These are phyloP conservation scores for Metrosideros polymorpha DNA, from an alignment of 441 rosid species.

Conservation along the genomic window DNA sequence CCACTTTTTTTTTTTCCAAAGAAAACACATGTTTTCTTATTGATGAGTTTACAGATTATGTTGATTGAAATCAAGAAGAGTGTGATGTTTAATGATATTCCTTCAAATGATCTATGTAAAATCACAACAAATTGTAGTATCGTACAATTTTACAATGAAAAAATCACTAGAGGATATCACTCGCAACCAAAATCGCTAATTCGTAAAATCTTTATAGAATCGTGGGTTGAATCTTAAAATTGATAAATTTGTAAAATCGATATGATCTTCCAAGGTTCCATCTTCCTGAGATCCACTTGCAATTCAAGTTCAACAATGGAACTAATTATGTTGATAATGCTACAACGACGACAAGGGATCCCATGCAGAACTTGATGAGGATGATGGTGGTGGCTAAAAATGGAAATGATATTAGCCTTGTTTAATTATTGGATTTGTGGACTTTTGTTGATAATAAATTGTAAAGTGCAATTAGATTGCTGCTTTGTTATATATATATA, in stretches of 20 bases:
- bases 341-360: background rate
- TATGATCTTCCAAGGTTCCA: background rate
- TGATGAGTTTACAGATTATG: background rate
- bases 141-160: background rate
- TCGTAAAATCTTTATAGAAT: background rate
- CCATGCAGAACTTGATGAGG: background rate
- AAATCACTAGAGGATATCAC: background rate
- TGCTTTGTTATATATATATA: no score
- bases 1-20: background rate
- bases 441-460: background rate
- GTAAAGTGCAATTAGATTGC: background rate
- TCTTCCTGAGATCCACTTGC: background rate
- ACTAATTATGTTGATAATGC: background rate
- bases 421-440: background rate
- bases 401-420: background rate
- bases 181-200: fast-evolving
- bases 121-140: background rate
- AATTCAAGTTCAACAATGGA: background rate
- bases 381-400: background rate
- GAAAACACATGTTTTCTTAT: background rate
- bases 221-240: background rate
- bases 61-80: background rate
- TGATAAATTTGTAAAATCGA: background rate
- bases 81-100: background rate
- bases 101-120: background rate